Conservation (phyloP, 164 flowering plant species). For the Vitis cinerea region DNA sequence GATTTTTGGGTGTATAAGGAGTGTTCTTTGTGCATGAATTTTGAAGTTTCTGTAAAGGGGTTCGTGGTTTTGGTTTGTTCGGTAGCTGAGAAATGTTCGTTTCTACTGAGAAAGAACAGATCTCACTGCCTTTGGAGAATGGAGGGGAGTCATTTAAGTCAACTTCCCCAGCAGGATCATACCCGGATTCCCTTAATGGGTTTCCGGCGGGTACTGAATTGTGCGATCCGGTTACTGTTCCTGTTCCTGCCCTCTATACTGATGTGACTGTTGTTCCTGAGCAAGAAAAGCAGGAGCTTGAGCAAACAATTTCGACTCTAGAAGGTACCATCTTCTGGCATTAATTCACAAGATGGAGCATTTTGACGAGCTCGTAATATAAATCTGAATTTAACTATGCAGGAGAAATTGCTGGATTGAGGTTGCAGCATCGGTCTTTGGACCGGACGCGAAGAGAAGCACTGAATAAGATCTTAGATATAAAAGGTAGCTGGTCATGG, state of each 20-base stretch:
- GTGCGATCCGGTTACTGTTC: slow-evolving; percentile 30
- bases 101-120: slow-evolving; percentile 34
- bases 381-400: slow-evolving; percentile 12
- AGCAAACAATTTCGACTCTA: slow-evolving; percentile 40
- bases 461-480: slow-evolving; percentile 64
- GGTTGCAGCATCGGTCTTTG: slow-evolving; percentile 40
- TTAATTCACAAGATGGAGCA: neutral
- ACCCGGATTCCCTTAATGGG: slow-evolving; percentile 32
- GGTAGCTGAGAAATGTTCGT: slow-evolving; percentile 27
- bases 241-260: slow-evolving; percentile 22
- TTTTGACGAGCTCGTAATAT: neutral
- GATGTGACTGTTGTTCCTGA: slow-evolving; percentile 68
- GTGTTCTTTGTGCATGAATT: neutral
- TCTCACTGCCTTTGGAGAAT: slow-evolving; percentile 26
- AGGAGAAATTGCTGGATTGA: slow-evolving; percentile 56
- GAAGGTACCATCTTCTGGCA: slow-evolving; percentile 38
- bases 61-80: neutral
- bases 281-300: slow-evolving; percentile 53
- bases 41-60: slow-evolving; percentile 9
- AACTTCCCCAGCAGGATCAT: slow-evolving; percentile 23
- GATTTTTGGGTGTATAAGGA: neutral
- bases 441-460: slow-evolving; percentile 57
- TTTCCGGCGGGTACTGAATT: slow-evolving; percentile 27
- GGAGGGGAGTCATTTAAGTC: slow-evolving; percentile 23
- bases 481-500: slow-evolving; percentile 50